Base-by-base conservation (phyloP, 139 green algal species). In the Tetradesmus obliquus region DNA sequence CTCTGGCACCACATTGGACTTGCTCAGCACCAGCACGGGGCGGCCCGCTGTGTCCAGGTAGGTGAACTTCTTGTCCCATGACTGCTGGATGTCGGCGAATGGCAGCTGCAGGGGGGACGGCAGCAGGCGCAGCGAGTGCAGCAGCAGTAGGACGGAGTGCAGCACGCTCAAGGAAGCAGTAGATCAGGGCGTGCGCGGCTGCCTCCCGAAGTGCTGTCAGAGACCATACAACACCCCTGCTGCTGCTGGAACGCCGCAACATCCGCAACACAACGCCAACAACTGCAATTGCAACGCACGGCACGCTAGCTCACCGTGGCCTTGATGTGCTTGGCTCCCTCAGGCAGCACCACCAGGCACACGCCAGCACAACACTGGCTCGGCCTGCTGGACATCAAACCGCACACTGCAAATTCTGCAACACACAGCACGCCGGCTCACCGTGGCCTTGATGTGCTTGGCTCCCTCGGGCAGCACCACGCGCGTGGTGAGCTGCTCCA, bases 41-140 rank as follows among this genome's bases (percentile, higher is more conserved):
- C 97, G 95, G 7, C 97, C 97, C 20, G 91, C 74, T 1, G 96
- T 96, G 93, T 99, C 97, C 80, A 99, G 94, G 92, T 99, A 99
- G 3, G 97, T 97, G 93, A 94, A 97, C 92, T 96, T 96, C 24
- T 72, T 91, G 57, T 96, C 95, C 15, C 54, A 89, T 19, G 54
- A 93, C 74, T 94, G 53, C 32, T 95, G 86, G 76, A 96, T 91
- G 20, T 57, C 85, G 22, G 93, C 87, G 82, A 96, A 97, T 5
- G 95, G 95, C 53, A 95, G 60, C 32, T 90, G 45, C 86, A 84
- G 79, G 79, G 45, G 79, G 79, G 15, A 58, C 5, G 22, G 5
- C 19, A 45, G 82, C 20, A 76, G 12, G 17, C 60, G 51, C 51
- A 62, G 13, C 80, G 62, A 5, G 24, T 32, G 45, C 80, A 85